Percentiles rank a stretch among this genome's conserved stretches.
Evolutionary conservation across 192 early-diverging fungal genomes (phyloP).

Genomic region (Linnemannia elongata): DNA sequence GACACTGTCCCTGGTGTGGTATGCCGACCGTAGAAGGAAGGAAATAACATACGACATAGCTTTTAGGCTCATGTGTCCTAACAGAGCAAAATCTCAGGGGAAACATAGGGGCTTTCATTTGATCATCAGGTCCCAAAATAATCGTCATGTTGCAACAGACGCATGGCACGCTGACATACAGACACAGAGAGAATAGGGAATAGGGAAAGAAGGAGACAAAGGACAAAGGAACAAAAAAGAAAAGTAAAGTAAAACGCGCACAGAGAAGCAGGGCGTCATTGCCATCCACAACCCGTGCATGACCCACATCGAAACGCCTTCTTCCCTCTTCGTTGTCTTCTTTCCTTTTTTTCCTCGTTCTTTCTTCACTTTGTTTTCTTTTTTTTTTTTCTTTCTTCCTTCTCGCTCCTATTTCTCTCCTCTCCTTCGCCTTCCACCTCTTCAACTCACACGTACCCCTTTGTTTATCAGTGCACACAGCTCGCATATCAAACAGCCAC

Average conservation of each 20-base stretch:
- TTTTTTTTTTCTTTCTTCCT: slow-evolving; percentile 4
- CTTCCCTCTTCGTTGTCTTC: background rate
- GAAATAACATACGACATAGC: background rate
- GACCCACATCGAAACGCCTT: background rate
- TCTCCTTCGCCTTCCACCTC: background rate
- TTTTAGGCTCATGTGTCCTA: background rate
- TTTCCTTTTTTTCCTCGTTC: background rate
- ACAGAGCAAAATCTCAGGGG: background rate
- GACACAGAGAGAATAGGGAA: background rate
- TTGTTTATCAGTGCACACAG: background rate
- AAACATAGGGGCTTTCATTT: background rate
- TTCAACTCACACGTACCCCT: background rate
- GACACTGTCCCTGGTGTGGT: background rate
- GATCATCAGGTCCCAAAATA: background rate
- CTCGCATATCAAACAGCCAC: background rate
- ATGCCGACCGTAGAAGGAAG: background rate
- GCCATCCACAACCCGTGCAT: background rate
- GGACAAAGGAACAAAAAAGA: background rate
- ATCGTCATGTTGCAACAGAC: slow-evolving; percentile 10
- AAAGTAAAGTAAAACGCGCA: background rate
- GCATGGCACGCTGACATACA: slow-evolving; percentile 6
- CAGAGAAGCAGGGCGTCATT: background rate
- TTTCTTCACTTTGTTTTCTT: background rate
- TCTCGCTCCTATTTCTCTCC: background rate
- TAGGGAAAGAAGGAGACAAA: background rate